phyloP scores from a whole-genome alignment of 805 yeast genomes.

The Schwanniomyces occidentalis region DNA sequence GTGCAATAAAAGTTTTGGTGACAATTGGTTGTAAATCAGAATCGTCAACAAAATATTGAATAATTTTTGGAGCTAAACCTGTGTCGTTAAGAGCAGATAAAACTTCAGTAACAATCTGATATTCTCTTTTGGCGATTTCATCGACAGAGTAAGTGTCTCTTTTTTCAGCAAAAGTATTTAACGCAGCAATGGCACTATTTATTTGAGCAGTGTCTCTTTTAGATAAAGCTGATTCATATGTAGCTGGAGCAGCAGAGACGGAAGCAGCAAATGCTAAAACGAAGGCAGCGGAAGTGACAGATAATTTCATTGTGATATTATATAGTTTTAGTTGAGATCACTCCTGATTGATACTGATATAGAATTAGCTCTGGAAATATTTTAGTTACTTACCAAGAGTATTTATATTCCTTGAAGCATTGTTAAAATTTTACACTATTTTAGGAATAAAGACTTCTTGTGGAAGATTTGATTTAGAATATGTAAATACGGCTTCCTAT shows the following conservation, averaged over 20 bases:
- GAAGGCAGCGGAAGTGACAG: slow-evolving; percentile 21
- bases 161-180: slow-evolving; percentile 29
- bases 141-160: slow-evolving; percentile 23
- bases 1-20: slow-evolving; percentile 24
- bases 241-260: slow-evolving; percentile 19
- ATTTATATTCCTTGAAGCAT: no score
- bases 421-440: no score
- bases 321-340: no score
- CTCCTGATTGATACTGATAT: no score
- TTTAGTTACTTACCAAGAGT: no score
- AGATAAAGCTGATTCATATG: slow-evolving; percentile 14
- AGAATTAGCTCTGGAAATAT: no score
- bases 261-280: slow-evolving; percentile 18
- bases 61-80: slow-evolving; percentile 35
- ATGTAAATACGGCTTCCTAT: no score
- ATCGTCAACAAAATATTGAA: slow-evolving; percentile 33
- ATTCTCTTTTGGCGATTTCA: slow-evolving; percentile 38
- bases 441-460: no score
- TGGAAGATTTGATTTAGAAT: no score
- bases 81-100: slow-evolving; percentile 38
- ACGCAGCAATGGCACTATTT: slow-evolving; percentile 25
- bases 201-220: slow-evolving; percentile 23
- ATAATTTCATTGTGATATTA: slow-evolving; percentile 25
- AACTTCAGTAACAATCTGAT: slow-evolving; percentile 40
- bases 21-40: slow-evolving; percentile 30